Conservation (phyloP, 2,329 filamentous ascomycete species). For the Dactylonectria estremocensis region DNA sequence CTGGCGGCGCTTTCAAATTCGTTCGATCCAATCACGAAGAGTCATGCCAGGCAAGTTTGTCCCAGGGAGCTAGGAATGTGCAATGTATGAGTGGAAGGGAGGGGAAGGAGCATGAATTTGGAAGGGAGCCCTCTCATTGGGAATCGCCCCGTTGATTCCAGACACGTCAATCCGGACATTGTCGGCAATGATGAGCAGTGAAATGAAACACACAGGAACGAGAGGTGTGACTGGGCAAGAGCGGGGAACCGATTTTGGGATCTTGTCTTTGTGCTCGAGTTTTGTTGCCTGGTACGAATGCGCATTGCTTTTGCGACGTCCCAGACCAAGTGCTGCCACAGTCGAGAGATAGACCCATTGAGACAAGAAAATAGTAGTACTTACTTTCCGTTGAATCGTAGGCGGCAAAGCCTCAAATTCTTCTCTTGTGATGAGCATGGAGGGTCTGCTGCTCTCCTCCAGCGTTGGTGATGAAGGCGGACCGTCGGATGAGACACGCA, state of each 20-base stretch:
- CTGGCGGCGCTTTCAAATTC: conserved; percentile 16
- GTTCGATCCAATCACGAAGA: conserved; percentile 36
- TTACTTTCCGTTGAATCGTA: conserved; percentile 71
- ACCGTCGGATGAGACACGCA: conserved; percentile 46
- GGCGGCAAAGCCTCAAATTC: conserved; percentile 68
- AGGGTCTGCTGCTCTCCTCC: conserved; percentile 43
- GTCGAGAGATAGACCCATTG: neutral
- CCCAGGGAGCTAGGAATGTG: conserved; percentile 24
- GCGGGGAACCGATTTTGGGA: neutral
- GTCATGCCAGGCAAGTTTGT: conserved; percentile 21
- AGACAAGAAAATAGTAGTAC: conserved; percentile 45
- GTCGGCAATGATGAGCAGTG: conserved; percentile 5
- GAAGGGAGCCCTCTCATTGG: neutral
- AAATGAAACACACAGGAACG: conserved; percentile 4
- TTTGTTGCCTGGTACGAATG: neutral
- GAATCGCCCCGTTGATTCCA: conserved; percentile 14
- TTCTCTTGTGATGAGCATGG: conserved; percentile 53
- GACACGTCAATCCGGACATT: conserved; percentile 11
- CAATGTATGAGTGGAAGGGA: conserved; percentile 12
- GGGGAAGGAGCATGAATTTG: conserved; percentile 13
- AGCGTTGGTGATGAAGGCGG: conserved; percentile 31
- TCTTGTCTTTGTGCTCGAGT: neutral
- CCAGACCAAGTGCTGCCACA: conserved; percentile 2
- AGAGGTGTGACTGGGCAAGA: conserved; percentile 6
- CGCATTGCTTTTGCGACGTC: conserved; percentile 7